Evolutionary conservation across 169 alveolate genomes (phyloP), one percentile per base, ranked within the genome.

Genomic region (Neospora caninum): DNA sequence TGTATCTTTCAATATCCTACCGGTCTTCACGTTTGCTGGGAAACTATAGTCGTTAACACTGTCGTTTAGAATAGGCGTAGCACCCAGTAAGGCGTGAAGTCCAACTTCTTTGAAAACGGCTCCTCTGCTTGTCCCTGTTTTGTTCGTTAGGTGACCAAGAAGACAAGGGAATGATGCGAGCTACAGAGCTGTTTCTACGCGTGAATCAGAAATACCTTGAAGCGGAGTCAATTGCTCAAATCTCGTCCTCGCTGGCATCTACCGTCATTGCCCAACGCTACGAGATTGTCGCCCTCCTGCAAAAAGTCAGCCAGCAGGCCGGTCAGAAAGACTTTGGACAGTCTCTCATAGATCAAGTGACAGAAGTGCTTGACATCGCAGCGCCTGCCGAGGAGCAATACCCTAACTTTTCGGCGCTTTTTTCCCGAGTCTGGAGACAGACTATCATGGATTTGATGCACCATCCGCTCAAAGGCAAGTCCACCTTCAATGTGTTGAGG

Each of bases 211-310:
- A n/a, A 16, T 78, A 36, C 86, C 45, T 78, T 18, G 45, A n/a
- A n/a, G 86, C 9, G 86, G 31, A 38, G 42, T 7, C 86, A 78
- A n/a, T 38, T 16, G 22, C 39, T 38, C 39, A 78, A 25, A 78
- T 78, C 42, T 18, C 86, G 42, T 78, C 86, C 27, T 36, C 39
- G 39, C 20, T 78, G 86, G 39, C 86, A 16, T 78, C 86, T 20
- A 13, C 45, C n/a, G 86, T 78, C 41, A 43, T 78, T 2, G 86
- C 49, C 13, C 86, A 78, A 78, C 86, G 86, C 45, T 78, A 36
- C 86, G 86, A 78, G 86, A 78, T 38, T 10, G n/a, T n/a, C 22
- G 22, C 86, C 18, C 86, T 78, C 42, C 86, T 78, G 86, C 86
- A 78, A 22, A 18, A 22, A n/a, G 43, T 78, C 31, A 38, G 45